Evolutionary conservation across 306 rosid species (phyloP).

Genomic region (Urtica urens): DNA sequence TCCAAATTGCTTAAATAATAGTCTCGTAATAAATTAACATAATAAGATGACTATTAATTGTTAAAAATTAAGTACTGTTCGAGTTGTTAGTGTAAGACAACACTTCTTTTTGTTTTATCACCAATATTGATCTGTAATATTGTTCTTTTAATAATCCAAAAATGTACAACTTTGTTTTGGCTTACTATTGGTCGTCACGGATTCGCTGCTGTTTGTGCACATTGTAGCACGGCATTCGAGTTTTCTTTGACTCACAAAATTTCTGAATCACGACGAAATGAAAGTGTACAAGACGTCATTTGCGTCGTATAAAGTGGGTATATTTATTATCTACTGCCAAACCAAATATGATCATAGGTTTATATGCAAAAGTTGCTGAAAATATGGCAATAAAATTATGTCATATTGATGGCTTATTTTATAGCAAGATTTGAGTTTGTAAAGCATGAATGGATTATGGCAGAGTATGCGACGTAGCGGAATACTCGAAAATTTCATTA

Average conservation of each 20-base stretch:
- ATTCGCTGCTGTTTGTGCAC: background rate
- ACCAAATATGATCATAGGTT: no score
- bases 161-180: constrained; percentile 5
- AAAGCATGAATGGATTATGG: no score
- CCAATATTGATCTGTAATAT: background rate
- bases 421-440: no score
- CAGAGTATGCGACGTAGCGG: no score
- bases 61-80: background rate
- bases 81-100: constrained; percentile 1
- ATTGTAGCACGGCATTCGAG: background rate
- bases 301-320: no score
- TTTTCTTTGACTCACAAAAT: constrained; percentile 1
- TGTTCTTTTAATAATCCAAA: constrained; percentile 4
- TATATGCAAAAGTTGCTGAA: no score
- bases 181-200: constrained; percentile 7
- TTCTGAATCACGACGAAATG: constrained; percentile 10
- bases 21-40: background rate
- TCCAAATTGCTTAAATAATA: constrained; percentile 20
- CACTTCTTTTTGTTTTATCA: background rate
- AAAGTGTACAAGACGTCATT: constrained; percentile 9
- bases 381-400: no score
- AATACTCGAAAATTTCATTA: no score
- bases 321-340: no score
- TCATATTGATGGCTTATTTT: no score
- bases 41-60: constrained; percentile 3